Evolutionary conservation across 2,329 filamentous ascomycete species (phyloP), one percentile per base, ranked within the genome.

Genomic region (Rhinocladiella similis): DNA sequence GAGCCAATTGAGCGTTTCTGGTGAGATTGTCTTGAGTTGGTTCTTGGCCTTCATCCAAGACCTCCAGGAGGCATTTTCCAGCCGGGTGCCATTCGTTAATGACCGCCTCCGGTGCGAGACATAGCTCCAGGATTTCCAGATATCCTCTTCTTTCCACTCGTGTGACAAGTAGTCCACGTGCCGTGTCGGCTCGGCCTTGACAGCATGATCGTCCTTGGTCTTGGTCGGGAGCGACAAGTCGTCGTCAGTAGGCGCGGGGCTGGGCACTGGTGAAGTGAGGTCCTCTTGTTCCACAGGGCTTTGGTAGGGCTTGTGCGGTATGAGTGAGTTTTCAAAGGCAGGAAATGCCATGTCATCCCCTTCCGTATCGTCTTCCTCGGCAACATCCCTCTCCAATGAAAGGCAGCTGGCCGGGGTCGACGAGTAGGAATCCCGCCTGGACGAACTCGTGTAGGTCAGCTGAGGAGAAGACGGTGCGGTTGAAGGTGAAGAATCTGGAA

Each of bases 31-130:
- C 69, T 85, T 87, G 47, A 97, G 79, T 39, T 88, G 85, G 72
- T 95, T 88, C 74, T 96, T 96, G 47, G 89, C 82, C 74, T 97
- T 97, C 70, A 90, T 89, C 94, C 94, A 97, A 1, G 91, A 94
- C 70, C 94, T 83, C 94, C 94, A 99, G 0, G 91, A 96, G 2
- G 94, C 94, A 73, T 99, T 97, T 73, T 97, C 94, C 27, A 97
- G 75, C 48, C 94, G 82, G 33, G 86, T 87, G 35, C 88, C 84
- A 71, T 97, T 93, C 65, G 84, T 86, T 63, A 95, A 95, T 51
- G 90, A 83, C 57, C 85, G 85, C 66, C 88, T 82, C 67, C 90
- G 89, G 25, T 89, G 87, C 14, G 92, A 86, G 65, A 97, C 90
- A 70, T 96, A 94, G 69, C 91, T 87, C 94, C 94, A 97, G 1